phyloP scores from a whole-genome alignment of 129 eudicot genomes.

The Mikania micrantha region DNA sequence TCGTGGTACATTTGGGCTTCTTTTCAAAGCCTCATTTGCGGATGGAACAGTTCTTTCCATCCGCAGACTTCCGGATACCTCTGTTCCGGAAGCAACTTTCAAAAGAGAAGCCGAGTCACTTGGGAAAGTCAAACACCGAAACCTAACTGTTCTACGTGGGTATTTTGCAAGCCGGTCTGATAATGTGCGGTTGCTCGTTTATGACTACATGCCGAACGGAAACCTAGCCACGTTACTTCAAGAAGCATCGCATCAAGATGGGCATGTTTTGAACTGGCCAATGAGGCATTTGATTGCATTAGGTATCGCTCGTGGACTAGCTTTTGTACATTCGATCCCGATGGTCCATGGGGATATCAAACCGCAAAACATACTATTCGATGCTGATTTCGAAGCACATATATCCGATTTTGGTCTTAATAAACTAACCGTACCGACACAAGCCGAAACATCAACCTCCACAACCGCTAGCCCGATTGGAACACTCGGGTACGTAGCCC shows the following conservation, averaged over 20 bases:
- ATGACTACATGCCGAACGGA: constrained; percentile 93
- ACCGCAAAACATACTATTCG: constrained; percentile 77
- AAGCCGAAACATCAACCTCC: constrained; percentile 56
- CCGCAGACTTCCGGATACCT: constrained; percentile 60
- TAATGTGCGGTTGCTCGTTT: constrained; percentile 52
- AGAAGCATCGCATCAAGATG: constrained; percentile 89
- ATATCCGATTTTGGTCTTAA: constrained; percentile 68
- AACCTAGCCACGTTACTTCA: constrained; percentile 69
- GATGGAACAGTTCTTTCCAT: constrained; percentile 86
- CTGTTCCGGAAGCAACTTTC: constrained; percentile 42
- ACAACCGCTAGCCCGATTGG: constrained; percentile 54
- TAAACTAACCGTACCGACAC: constrained; percentile 35
- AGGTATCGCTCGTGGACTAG: constrained; percentile 78
- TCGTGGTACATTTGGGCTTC: constrained; percentile 60
- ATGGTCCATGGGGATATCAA: constrained; percentile 73
- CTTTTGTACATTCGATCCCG: constrained; percentile 57
- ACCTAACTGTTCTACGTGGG: constrained; percentile 80
- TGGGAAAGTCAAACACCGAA: constrained; percentile 78
- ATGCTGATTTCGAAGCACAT: constrained; percentile 92
- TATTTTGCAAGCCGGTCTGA: constrained; percentile 71
- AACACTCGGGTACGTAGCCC: constrained; percentile 71
- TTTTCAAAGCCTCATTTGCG: constrained; percentile 69
- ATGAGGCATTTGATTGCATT: constrained; percentile 84
- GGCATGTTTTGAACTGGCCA: constrained; percentile 90
- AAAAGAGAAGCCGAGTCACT: constrained; percentile 66